A percentile compares a stretch with the other conserved stretches of the same genome.
phyloP scores from a whole-genome alignment of 441 rosid species.

The Pelargonium myrrhifolium region DNA sequence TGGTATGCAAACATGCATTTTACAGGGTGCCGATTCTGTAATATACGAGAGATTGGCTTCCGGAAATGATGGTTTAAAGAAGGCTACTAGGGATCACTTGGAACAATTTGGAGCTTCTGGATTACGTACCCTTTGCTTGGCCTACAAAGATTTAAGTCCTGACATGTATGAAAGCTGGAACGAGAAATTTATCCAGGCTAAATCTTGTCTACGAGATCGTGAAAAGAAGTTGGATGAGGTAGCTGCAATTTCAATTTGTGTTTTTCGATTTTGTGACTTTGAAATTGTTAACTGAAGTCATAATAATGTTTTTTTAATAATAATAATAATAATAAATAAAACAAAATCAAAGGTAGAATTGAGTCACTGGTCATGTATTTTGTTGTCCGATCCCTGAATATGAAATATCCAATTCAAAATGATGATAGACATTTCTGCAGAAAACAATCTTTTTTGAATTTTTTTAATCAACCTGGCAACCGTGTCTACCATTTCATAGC shows the following conservation, averaged over 20 bases:
- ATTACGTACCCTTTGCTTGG: slow-evolving; percentile 96
- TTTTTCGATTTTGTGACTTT: neutral
- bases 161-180: slow-evolving; percentile 89
- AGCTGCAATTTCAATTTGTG: slow-evolving; percentile 10
- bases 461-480: too few species aligned
- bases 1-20: slow-evolving; percentile 28
- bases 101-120: slow-evolving; percentile 95
- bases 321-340: neutral
- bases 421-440: too few species aligned
- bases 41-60: slow-evolving; percentile 66
- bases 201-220: slow-evolving; percentile 92
- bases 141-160: slow-evolving; percentile 73
- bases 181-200: slow-evolving; percentile 96
- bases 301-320: neutral
- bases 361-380: neutral
- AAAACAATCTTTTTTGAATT: too few species aligned
- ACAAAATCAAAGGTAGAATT: too few species aligned
- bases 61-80: slow-evolving; percentile 63
- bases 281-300: neutral
- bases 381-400: neutral
- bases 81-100: slow-evolving; percentile 59
- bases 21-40: slow-evolving; percentile 88
- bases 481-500: too few species aligned
- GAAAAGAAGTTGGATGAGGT: slow-evolving; percentile 99
- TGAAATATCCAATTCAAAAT: too few species aligned